These are phyloP conservation scores for Verticillium albo-atrum DNA, from an alignment of 2,329 filamentous ascomycete genomes.

Conservation along the genomic window DNA sequence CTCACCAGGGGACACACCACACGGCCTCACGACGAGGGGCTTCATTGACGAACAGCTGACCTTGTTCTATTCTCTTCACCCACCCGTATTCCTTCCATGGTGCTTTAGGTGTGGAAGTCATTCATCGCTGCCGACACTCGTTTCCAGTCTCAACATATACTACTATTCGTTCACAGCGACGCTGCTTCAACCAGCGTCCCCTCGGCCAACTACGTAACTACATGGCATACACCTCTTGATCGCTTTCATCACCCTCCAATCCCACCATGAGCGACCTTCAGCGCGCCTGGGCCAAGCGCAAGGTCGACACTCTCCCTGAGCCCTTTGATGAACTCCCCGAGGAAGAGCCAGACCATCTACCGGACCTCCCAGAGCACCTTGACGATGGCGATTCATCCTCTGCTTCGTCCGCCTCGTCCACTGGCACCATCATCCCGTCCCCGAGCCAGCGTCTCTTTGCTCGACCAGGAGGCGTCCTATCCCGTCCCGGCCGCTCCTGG, in stretches of 20 bases:
- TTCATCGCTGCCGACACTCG: no score
- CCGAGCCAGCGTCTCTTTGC: constrained; percentile 70
- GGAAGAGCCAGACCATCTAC: constrained; percentile 40
- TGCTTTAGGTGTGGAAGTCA: no score
- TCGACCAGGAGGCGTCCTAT: constrained; percentile 51
- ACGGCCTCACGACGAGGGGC: neutral
- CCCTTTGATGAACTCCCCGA: constrained; percentile 50
- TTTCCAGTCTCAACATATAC: no score
- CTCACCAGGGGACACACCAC: neutral
- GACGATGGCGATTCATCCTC: constrained; percentile 68
- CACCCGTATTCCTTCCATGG: no score
- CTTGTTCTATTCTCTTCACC: no score
- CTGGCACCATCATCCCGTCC: constrained; percentile 84
- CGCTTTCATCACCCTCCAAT: neutral
- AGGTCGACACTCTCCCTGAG: constrained; percentile 55
- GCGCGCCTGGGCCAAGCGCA: constrained; percentile 72
- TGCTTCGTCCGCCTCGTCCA: constrained; percentile 84
- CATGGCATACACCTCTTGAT: neutral
- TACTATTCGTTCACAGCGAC: no score
- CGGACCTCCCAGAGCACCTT: constrained; percentile 38
- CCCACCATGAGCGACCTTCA: constrained; percentile 73
- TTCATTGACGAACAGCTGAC: neutral
- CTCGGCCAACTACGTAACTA: no score
- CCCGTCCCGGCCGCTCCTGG: constrained; percentile 39
- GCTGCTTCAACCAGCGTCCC: no score